Conservation (phyloP, 169 alveolate species). For the Cryptosporidium xiaoi region DNA sequence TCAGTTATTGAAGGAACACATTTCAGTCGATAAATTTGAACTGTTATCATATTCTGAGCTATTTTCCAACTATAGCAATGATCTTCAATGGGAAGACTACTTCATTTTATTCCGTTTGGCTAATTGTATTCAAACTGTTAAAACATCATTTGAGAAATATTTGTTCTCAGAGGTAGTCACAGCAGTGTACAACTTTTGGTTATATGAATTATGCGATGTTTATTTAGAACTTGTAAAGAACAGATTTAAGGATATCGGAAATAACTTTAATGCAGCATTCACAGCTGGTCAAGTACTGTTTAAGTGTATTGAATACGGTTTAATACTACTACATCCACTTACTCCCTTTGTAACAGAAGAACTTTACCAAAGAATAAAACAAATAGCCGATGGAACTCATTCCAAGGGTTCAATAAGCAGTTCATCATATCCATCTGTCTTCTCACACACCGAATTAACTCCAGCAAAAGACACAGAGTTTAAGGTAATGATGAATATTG, state of each 20-base stretch:
- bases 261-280: constrained; percentile 78
- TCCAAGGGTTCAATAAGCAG: constrained; percentile 76
- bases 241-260: constrained; percentile 78
- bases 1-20: constrained; percentile 31
- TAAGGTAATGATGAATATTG: constrained; percentile 52
- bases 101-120: constrained; percentile 94
- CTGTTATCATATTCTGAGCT: constrained; percentile 20
- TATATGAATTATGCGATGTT: constrained; percentile 96
- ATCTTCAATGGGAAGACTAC: constrained; percentile 90
- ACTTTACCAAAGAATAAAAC: constrained; percentile 93
- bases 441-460: constrained; percentile 80
- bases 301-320: constrained; percentile 81
- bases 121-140: constrained; percentile 80
- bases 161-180: constrained; percentile 95
- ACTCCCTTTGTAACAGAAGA: constrained; percentile 98
- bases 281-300: constrained; percentile 80
- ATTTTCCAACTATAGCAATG: constrained; percentile 44
- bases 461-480: constrained; percentile 33
- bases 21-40: background rate
- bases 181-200: constrained; percentile 94
- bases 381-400: constrained; percentile 49
- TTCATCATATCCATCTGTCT: background rate
- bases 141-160: constrained; percentile 88
- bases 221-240: constrained; percentile 95
- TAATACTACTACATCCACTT: constrained; percentile 95